A percentile compares a stretch with the other conserved stretches of the same genome.
Conservation (phyloP, 2,329 filamentous ascomycete species). For the Fusarium odoratissimum region DNA sequence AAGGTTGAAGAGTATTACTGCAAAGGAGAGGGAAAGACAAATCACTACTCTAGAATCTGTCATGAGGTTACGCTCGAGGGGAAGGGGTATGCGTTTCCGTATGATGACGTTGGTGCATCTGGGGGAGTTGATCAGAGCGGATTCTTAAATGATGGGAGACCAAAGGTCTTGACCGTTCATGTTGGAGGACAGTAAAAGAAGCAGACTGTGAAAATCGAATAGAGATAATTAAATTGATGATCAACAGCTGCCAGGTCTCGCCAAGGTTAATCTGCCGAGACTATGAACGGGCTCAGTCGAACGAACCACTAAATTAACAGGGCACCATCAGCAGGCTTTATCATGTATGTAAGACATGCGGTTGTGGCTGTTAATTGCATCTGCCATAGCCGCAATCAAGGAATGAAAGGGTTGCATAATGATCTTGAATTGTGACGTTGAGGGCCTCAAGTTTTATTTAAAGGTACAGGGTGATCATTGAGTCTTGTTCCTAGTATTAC, state of each 20-base stretch:
- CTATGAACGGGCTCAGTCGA: not conserved
- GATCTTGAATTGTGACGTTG: not conserved
- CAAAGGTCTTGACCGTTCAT: constrained; percentile 65
- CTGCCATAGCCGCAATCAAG: constrained; percentile 18
- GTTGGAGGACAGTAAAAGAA: constrained; percentile 56
- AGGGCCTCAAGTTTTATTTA: not conserved
- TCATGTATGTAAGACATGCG: constrained; percentile 9
- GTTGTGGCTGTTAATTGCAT: constrained; percentile 19
- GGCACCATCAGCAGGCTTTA: not conserved
- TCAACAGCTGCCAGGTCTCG: not conserved
- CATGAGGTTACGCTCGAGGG: constrained; percentile 70
- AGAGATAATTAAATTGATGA: not conserved
- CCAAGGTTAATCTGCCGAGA: not conserved
- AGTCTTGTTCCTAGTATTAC: not conserved
- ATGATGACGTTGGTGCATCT: constrained; percentile 74
- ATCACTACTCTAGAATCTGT: constrained; percentile 75
- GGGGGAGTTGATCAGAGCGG: constrained; percentile 70
- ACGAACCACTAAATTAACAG: not conserved
- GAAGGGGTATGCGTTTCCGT: constrained; percentile 76
- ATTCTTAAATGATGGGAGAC: constrained; percentile 67
- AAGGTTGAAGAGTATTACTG: constrained; percentile 63
- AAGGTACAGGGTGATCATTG: not conserved
- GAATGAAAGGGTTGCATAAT: constrained; percentile 18
- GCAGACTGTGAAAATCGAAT: not conserved
- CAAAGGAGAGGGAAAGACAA: constrained; percentile 60